A percentile compares a stretch with the other conserved stretches of the same genome.
These are phyloP conservation scores for Tetrapisispora pingtungensis DNA, from an alignment of 805 yeast genomes.

Conservation along the genomic window DNA sequence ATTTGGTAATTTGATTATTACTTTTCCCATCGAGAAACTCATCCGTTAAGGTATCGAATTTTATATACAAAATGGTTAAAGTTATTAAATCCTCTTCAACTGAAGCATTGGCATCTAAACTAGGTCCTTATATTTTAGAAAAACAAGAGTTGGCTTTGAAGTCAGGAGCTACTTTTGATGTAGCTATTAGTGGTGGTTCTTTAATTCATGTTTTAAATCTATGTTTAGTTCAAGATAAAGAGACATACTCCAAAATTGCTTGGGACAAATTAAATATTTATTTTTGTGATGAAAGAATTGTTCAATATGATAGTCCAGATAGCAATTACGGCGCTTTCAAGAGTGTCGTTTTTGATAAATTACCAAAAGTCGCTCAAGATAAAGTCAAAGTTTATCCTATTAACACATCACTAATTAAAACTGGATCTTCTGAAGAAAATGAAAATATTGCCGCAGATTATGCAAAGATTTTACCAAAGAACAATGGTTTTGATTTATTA, in stretches of 20 bases:
- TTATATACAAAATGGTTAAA: constrained; percentile 31
- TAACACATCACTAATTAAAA: constrained; percentile 49
- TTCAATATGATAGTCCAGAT: constrained; percentile 70
- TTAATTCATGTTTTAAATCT: constrained; percentile 56
- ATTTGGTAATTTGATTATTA: too few relatives aligned
- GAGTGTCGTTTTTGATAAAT: constrained; percentile 43
- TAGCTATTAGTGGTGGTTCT: constrained; percentile 90
- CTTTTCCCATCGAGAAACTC: too few relatives aligned
- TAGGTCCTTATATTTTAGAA: constrained; percentile 52
- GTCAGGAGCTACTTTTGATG: constrained; percentile 39
- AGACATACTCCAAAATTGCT: constrained; percentile 35
- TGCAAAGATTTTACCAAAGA: constrained; percentile 43
- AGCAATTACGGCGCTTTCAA: constrained; percentile 80
- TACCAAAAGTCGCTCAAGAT: constrained; percentile 37
- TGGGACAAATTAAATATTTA: constrained; percentile 75
- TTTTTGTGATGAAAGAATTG: constrained; percentile 87
- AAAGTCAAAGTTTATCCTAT: constrained; percentile 46
- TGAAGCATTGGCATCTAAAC: constrained; percentile 54
- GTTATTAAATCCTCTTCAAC: constrained; percentile 34
- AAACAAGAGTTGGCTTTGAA: constrained; percentile 53
- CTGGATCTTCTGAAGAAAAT: constrained; percentile 40
- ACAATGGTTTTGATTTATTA: constrained; percentile 44
- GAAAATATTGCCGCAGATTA: constrained; percentile 56
- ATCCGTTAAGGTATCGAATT: too few relatives aligned
- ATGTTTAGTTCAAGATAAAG: constrained; percentile 53